phyloP scores from a whole-genome alignment of 768 basidiomycete species.

The Rhodotorula graminis region DNA sequence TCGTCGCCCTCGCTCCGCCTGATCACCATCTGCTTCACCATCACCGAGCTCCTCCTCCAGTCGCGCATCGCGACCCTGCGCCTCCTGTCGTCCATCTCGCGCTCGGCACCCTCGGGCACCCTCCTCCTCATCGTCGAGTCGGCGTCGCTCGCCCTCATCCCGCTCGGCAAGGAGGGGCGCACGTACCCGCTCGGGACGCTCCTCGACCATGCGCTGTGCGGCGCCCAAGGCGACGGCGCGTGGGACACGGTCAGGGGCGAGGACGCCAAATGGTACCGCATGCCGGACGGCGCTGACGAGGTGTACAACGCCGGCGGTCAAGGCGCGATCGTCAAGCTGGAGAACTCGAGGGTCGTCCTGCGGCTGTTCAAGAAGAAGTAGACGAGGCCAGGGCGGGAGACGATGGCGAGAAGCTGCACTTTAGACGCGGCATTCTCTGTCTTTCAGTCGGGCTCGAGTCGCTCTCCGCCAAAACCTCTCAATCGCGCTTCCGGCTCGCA shows the following conservation, averaged over 20 bases:
- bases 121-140: conserved; percentile 41
- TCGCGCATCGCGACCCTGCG: conserved; percentile 39
- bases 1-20: conserved; percentile 10
- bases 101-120: conserved; percentile 7
- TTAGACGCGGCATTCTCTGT: not conserved
- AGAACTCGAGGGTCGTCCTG: conserved; percentile 37
- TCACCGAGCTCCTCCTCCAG: conserved; percentile 41
- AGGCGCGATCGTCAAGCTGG: conserved; percentile 30
- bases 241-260: conserved; percentile 26
- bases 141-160: conserved; percentile 30
- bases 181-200: conserved; percentile 33
- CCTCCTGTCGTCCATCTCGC: conserved; percentile 30
- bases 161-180: conserved; percentile 26
- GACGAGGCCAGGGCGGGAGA: not conserved
- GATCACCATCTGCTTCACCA: conserved; percentile 41
- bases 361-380: conserved; percentile 27
- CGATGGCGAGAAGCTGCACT: not conserved
- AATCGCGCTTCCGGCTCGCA: too few species aligned
- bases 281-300: conserved; percentile 18
- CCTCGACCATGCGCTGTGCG: conserved; percentile 33
- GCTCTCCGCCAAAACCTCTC: too few species aligned
- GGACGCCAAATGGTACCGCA: conserved; percentile 38
- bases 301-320: conserved; percentile 23
- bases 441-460: too few species aligned
- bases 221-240: not conserved